Conservation (phyloP, 495 filamentous ascomycete species). For the Hypoxylon perforatum region DNA sequence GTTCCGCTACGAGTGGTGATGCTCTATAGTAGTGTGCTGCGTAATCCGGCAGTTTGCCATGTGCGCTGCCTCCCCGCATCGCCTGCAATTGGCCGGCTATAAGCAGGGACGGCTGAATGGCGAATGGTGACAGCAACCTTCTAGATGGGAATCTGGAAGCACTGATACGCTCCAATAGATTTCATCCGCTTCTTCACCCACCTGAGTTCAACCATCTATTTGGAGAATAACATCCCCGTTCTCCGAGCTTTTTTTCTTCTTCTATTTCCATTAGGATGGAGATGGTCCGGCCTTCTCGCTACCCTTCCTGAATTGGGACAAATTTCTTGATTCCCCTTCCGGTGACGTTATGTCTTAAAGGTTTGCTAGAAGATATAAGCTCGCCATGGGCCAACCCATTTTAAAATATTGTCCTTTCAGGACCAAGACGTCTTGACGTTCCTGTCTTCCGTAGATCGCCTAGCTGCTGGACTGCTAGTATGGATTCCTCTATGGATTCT, state of each 20-base stretch:
- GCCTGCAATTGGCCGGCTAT: conserved; percentile 28
- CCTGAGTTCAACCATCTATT: conserved; percentile 32
- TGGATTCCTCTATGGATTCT: conserved; percentile 21
- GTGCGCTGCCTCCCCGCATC: conserved; percentile 25
- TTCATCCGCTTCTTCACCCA: conserved; percentile 15
- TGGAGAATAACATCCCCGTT: conserved; percentile 22
- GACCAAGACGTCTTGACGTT: background rate
- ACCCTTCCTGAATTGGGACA: conserved; percentile 14
- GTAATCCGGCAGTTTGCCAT: conserved; percentile 30
- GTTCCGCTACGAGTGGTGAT: conserved; percentile 17
- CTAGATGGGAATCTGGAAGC: conserved; percentile 16
- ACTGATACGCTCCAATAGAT: conserved; percentile 1
- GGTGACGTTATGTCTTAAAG: conserved; percentile 15
- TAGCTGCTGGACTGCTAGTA: conserved; percentile 11
- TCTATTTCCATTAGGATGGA: conserved; percentile 41
- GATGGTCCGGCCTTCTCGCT: conserved; percentile 30
- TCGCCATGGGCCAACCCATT: background rate
- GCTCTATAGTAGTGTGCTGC: conserved; percentile 2
- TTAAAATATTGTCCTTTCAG: background rate
- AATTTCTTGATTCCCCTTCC: conserved; percentile 17
- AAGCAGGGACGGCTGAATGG: conserved; percentile 34
- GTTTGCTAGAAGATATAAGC: conserved; percentile 17
- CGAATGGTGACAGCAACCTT: conserved; percentile 20
- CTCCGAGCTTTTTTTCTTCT: conserved; percentile 28
- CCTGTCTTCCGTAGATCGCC: background rate